Evolutionary conservation across 2,329 filamentous ascomycete genomes (phyloP).

Genomic region (Beauveria caledonica): DNA sequence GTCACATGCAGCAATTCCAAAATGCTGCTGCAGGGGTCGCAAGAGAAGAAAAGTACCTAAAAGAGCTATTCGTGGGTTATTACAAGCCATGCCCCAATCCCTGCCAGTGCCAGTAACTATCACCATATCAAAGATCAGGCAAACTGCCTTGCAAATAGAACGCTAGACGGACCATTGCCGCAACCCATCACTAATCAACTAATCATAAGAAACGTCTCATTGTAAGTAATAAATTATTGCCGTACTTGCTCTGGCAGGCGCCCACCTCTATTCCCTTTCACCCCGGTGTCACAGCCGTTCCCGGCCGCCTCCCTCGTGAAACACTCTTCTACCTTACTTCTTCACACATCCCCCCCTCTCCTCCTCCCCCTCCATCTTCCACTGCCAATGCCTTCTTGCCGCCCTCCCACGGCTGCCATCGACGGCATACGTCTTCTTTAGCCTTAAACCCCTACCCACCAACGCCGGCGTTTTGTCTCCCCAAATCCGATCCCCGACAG

Average conservation of each 20-base stretch:
- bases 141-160: background rate
- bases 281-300: background rate
- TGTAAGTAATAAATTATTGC: background rate
- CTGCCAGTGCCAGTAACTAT: no score
- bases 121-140: no score
- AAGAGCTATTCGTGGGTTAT: no score
- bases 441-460: background rate
- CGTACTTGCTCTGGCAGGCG: background rate
- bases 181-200: background rate
- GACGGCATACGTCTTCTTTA: background rate
- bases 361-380: background rate
- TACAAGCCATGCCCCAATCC: no score
- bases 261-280: conserved; percentile 1
- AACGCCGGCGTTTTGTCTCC: background rate
- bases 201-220: background rate
- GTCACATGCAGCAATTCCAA: no score
- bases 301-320: conserved; percentile 1
- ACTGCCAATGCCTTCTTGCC: background rate
- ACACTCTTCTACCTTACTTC: background rate
- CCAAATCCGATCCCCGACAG: conserved; percentile 6
- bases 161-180: background rate
- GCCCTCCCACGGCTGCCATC: background rate
- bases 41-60: no score
- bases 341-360: background rate
- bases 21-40: no score